Conservation (phyloP, 1,139 yeast species). For the Spencermartinsiella ligniputridi region DNA sequence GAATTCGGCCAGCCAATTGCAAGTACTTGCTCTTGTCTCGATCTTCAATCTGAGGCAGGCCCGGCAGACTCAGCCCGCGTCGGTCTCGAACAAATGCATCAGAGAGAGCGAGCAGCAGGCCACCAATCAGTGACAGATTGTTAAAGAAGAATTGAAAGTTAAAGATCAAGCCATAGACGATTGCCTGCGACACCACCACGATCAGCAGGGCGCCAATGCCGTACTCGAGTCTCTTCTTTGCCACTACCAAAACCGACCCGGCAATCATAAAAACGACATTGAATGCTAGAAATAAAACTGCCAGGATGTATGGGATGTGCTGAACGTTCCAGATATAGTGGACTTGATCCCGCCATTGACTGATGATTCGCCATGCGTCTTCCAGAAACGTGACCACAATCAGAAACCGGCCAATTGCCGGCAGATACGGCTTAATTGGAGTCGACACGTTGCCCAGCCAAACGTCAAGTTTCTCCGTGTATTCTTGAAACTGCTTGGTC, state of each 20-base stretch:
- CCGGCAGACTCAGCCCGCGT: constrained; percentile 73
- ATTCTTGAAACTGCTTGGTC: constrained; percentile 16
- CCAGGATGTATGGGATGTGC: constrained; percentile 72
- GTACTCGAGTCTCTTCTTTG: constrained; percentile 63
- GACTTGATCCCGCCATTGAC: constrained; percentile 92
- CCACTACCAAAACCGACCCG: constrained; percentile 69
- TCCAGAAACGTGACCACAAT: constrained; percentile 94
- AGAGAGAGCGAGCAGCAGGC: constrained; percentile 80
- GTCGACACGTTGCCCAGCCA: constrained; percentile 34
- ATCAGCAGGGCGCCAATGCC: constrained; percentile 69
- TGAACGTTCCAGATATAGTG: constrained; percentile 78
- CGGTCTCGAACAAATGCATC: constrained; percentile 84
- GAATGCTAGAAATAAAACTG: constrained; percentile 58
- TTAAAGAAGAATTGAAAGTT: constrained; percentile 80
- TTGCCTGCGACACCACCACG: constrained; percentile 79
- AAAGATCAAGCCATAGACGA: constrained; percentile 81
- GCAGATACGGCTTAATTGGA: constrained; percentile 45
- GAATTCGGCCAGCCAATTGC: constrained; percentile 81
- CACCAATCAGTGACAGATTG: constrained; percentile 89
- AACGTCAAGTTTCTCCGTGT: constrained; percentile 31
- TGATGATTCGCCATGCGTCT: constrained; percentile 76
- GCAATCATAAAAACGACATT: constrained; percentile 68
- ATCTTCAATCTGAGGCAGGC: constrained; percentile 81
- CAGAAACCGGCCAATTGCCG: constrained; percentile 81
- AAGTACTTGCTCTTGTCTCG: constrained; percentile 82